Evolutionary conservation across 2,329 filamentous ascomycete species (phyloP), one percentile per base, ranked within the genome.

Genomic region (Paracoccidioides lutzii): DNA sequence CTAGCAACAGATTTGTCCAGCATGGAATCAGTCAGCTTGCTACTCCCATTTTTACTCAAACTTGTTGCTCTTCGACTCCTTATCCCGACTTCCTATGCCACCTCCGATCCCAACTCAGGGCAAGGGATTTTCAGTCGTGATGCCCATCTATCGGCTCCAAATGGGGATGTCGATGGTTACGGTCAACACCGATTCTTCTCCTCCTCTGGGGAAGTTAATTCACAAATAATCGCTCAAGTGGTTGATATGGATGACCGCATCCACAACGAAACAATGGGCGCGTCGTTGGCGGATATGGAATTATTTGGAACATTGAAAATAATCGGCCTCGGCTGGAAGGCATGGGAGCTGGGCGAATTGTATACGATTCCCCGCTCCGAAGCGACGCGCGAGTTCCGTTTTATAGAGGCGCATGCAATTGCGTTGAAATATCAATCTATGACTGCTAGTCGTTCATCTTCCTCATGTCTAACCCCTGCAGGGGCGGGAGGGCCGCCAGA

Each of bases 1-100:
- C 67, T 82, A 28, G 75, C 78, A 6, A 70, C 78, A 14, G 69
- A 75, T 9, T 59, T 69, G 14, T 64, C 65, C 40, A 69, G 68
- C 59, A 64, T 75, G 62, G 68, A 75, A 9, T 66, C 69, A 10
- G 53, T 73, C 22, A 62, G 65, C 5, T 59, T 73, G 48, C 61
- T 75, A 9, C 61, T 72, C 37, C 73, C 73, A 38, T 69, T 72
- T 57, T 66, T 73, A 43, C 65, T 68, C 5, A 71, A 73, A 10
- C 60, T 74, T 5, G 62, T 61, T 28, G 73, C 72, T 0, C 54
- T 76, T 4, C 69, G 74, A 9, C 60, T 76, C 28, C 62, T 76
- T 10, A 64, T 72, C 9, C 71, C 72, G 7, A 67, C 64, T 5
- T 58, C 49, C 15, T 45, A 48, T 8, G 10, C 53, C 43, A 4